Base-by-base conservation (phyloP, 2,329 filamentous ascomycete genomes). In the Penicillium italicum region DNA sequence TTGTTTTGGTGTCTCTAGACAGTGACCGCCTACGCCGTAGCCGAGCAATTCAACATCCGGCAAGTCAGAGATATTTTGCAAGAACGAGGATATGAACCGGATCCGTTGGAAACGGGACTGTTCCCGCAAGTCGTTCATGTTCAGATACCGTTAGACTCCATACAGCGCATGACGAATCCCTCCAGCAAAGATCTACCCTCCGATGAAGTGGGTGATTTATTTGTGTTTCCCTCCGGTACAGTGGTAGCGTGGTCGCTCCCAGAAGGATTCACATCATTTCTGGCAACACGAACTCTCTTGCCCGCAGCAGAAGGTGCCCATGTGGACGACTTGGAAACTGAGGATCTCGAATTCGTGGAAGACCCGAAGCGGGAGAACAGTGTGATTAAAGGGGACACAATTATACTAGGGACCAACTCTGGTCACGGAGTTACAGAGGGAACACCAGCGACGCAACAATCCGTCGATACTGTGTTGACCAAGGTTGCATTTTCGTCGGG, bases 401-500 rank as follows among this genome's bases (percentile, higher is more conserved):
- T 99, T 42, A 85, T 95, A 4, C 78, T 99, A 6, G 94, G 94
- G 34, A 96, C 91, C 1, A 88, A 87, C 59, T 73, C 76, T 36
- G 64, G 58, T 26, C 57, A 55, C 24, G 59, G 62, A 31, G 48
- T 53, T 14, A 43, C 60, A 7, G 67, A 69, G 30, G 56, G 58
- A n/a, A 62, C 67, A 18, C 53, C 55, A 16, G 43, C 60, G n/a
- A 56, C 59, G 40, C 69, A 67, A 46, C 70, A 73, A 61, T 74
- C 65, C 53, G 74, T 83, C 31, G 82, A 86, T 63, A 83, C 81
- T 0, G 89, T 93, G 1, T 81, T 97, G 14, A 91, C 92, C 64
- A 97, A 97, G 71, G 93, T 97, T 59, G 94, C 94, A 41, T 97
- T 97, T 73, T 97, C 93, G 0, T 97, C 91, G 0, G 93, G 93